Evolutionary conservation across 495 filamentous ascomycete species (phyloP), one percentile per base, ranked within the genome.

Genomic region (Aspergillus hancockii): DNA sequence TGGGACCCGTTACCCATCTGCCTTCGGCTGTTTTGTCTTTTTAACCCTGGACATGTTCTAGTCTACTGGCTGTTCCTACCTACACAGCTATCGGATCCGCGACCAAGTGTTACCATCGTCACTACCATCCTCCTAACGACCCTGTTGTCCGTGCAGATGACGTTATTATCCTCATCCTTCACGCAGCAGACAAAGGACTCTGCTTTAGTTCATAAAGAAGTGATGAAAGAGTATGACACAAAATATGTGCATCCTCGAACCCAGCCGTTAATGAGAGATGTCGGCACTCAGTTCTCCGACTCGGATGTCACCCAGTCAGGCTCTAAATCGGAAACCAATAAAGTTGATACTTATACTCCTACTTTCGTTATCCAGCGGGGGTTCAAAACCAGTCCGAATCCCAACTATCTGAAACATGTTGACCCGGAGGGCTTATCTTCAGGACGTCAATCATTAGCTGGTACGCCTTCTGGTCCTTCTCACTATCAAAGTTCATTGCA

Each of bases 231-330:
- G 75, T 98, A 98, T 73, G 91, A 98, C 71, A 89, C 85, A 49
- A 98, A 98, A 79, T 96, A 85, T 61, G 94, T 98, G 2, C 91
- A 95, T 68, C 94, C 95, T 10, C 81, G 87, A n/a, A 83, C 95
- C 9, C 88, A 93, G 58, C 87, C 84, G 10, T 80, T 88, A 18
- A 87, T 90, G 65, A 85, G 94, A 60, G 91, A 98, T 68, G 92
- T 94, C 7, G 89, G 83, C 10, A 92, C 86, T 0, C 92, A 97
- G 65, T 83, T 85, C 43, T 79, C 82, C 0, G 66, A 73, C 58
- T 55, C 66, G 52, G 60, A 69, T 49, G 65, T 75, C 53, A 72
- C 68, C 49, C 72, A 77, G 21, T 64, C 76, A 28, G 73, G 77
- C 61, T 68, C 76, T 25, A 79, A 83, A 3, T 62, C 73, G 5